Base-by-base conservation (phyloP, 129 eudicot species). In the Flaveria robusta region DNA sequence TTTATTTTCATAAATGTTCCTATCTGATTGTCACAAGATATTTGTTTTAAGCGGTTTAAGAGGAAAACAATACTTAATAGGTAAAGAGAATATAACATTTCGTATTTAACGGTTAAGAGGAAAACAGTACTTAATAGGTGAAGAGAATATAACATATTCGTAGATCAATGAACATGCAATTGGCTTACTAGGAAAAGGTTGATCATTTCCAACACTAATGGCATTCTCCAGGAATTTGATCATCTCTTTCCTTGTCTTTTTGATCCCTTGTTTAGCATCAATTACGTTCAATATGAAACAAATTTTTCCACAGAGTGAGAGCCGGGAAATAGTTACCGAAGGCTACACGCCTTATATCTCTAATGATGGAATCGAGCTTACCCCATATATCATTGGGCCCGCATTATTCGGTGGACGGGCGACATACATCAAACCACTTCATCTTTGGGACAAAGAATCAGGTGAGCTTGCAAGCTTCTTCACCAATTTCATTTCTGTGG, bases 381-480 rank as follows among this genome's bases (percentile, higher is more conserved):
- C 18, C 19, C 55, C 55, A 50, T 0, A 15, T 14, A 15, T 11
- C 55, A 4, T 50, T 50, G 18, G 18, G 0, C 18, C 55, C 20
- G 7, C 7, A 1, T 0, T 14, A 15, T 50, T 16, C 0, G 71
- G 42, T 22, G 72, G 47, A 8, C 63, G 79, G 3, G 49, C 75
- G 4, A 77, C 12, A 9, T 77, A 77, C 50, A 8, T 41, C 12
- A 22, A 14, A 12, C 20, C 43, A 3, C 42, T 77, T 41, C 81
- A 77, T 42, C 68, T 77, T 4, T 77, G 68, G 74, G 74, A 77
- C 59, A 67, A 55, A 0, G 1, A 31, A 9, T 49, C 81, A 4
- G 26, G 67, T n/a, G 50, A 77, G 54, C 74, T 77, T 2, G 39
- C 81, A 29, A 71, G 64, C 55, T 76, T 76, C 56, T 14, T 41